Base-by-base conservation (phyloP, 805 yeast genomes). In the Metschnikowia arizonensis region DNA sequence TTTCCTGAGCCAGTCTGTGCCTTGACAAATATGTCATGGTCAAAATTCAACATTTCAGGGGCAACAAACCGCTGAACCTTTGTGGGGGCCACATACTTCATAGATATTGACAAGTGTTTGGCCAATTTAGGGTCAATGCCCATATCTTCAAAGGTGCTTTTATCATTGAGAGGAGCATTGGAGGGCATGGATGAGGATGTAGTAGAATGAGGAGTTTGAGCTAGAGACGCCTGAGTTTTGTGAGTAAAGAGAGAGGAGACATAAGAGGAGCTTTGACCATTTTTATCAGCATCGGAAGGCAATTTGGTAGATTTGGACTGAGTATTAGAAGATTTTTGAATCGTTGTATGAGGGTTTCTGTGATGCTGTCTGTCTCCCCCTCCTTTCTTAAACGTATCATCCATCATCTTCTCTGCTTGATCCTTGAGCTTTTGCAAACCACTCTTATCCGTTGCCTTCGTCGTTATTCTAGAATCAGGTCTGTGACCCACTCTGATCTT, bases 1-100 rank as follows among this genome's bases (percentile, higher is more conserved):
- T 93, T 93, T 64, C 99, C 99, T 0, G 98, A 90, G 43, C 99
- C 99, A 0, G 99, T 93, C 65, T 95, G 97, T 0, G 99, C 97
- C 60, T 89, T 95, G 38, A 93, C 85, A 54, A 93, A 85, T 45
- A 89, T 68, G 64, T 93, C 99, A 26, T 71, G 65, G 17, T 74
- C 67, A 24, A 59, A 48, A 15, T 57, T 49, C 12, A 52, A 46
- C 28, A 63, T 44, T 78, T 54, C 24, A 81, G 98, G 96, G 8
- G 89, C 70, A 0, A 85, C 93, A 5, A 84, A 67, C 52, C 88
- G 76, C 65, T 93, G 99, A 53, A 93, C 88, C 54, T 79, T 81
- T 0, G 99, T 95, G 1, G 99, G 99, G 19, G 78, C 69, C 33
- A 66, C 57, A 56, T 82, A 77, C 25, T 69, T 60, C 68, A 88